Conservation (phyloP, 2,329 filamentous ascomycete species). For the Fusarium sp. region DNA sequence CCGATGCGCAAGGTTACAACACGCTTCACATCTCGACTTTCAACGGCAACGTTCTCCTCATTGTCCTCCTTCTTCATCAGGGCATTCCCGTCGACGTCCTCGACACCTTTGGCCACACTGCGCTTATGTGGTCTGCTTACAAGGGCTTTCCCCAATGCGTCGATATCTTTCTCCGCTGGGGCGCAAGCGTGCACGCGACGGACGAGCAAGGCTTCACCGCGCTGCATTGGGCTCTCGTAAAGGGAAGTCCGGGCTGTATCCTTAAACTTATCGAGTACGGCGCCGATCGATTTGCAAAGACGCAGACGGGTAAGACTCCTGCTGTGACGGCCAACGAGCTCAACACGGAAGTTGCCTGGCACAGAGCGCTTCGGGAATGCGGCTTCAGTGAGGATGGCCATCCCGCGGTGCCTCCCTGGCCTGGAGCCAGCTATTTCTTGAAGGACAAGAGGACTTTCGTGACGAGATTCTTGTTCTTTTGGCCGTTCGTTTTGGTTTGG, state of each 20-base stretch:
- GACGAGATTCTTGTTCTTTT: constrained; percentile 88
- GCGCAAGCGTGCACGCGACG: constrained; percentile 88
- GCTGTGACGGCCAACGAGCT: constrained; percentile 88
- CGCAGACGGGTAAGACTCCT: constrained; percentile 90
- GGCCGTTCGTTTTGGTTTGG: constrained; percentile 84
- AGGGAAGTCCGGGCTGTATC: constrained; percentile 89
- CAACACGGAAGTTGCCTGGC: constrained; percentile 86
- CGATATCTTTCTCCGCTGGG: constrained; percentile 93
- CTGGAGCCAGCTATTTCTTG: constrained; percentile 77
- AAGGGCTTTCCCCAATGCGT: constrained; percentile 95
- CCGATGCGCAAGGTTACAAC: constrained; percentile 97
- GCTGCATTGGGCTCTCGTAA: constrained; percentile 95
- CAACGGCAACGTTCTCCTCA: constrained; percentile 92
- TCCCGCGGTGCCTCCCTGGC: constrained; percentile 76
- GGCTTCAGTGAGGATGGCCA: constrained; percentile 87
- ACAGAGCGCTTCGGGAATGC: constrained; percentile 83
- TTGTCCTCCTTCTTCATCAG: constrained; percentile 91
- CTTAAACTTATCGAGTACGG: constrained; percentile 97
- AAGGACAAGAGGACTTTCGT: constrained; percentile 84
- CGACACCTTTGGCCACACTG: constrained; percentile 91
- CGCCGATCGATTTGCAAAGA: constrained; percentile 91
- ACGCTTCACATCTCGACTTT: constrained; percentile 97
- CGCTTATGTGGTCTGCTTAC: constrained; percentile 98
- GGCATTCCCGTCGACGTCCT: constrained; percentile 93
- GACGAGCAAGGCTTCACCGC: constrained; percentile 96